Evolutionary conservation across 192 early-diverging fungal genomes (phyloP).

Genomic region (Oehlia diaphana): DNA sequence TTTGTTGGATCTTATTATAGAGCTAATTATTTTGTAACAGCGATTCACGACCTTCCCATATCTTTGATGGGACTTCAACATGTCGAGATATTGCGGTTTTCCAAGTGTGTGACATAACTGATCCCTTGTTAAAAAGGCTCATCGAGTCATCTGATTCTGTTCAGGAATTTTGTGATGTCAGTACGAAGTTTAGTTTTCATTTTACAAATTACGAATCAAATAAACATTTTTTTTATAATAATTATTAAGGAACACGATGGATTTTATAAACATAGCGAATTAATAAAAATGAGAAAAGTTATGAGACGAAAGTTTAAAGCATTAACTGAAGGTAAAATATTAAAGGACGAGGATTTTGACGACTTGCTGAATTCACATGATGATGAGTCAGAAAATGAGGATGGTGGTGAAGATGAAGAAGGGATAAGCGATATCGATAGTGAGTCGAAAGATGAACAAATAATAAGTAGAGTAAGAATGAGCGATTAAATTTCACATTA

Average conservation of each 20-base stretch:
- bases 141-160: conserved; percentile 30
- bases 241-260: conserved; percentile 29
- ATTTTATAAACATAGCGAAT: conserved; percentile 20
- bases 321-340: conserved; percentile 4
- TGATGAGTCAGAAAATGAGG: conserved; percentile 3
- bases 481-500: neutral
- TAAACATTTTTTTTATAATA: neutral
- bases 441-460: neutral
- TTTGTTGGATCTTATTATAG: neutral
- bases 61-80: conserved; percentile 26
- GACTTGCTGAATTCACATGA: conserved; percentile 4
- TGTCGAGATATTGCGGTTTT: conserved; percentile 3
- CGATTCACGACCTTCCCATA: neutral
- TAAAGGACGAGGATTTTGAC: conserved; percentile 20
- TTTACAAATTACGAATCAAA: neutral
- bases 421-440: neutral
- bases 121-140: conserved; percentile 31
- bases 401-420: conserved; percentile 1
- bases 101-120: conserved; percentile 36
- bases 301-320: conserved; percentile 25
- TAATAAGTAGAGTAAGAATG: conserved; percentile 9
- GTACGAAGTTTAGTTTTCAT: neutral
- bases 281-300: conserved; percentile 25
- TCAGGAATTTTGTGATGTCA: conserved; percentile 6
- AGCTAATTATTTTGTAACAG: neutral